Evolutionary conservation across 768 basidiomycete genomes (phyloP), one percentile per base, ranked within the genome.

Genomic region (Coprinopsis cinerea): DNA sequence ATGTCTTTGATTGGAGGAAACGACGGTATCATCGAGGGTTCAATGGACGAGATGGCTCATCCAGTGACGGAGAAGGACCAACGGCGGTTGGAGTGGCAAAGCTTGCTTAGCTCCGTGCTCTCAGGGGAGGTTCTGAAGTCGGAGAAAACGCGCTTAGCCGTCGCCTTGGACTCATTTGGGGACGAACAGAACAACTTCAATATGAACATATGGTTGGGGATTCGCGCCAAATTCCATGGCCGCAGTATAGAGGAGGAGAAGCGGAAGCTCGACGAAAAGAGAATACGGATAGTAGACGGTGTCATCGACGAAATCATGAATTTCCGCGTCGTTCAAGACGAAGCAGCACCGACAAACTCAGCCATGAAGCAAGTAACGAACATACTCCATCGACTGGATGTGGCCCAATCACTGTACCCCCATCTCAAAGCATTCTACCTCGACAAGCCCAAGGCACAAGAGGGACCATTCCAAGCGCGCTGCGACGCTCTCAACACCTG

Each of bases 61-160:
- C 83, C 86, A 22, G 78, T 81, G 35, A 84, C 87, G 1, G 71
- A 75, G 47, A 81, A 88, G 58, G 87, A 92, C 60, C 76, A 79
- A 53, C 88, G 92, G 58, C 76, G 94, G 23, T 66, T 94, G 42
- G 93, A 96, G 66, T 98, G 96, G 96, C 92, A 94, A 66, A 86
- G 86, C 15, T 87, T 97, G 83, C 80, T 98, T 26, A 81, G 90
- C 11, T 95, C 93, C 25, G 95, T 98, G 22, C 76, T 99, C 40
- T 81, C 82, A 25, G 94, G 96, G 9, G 94, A 98, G 59, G 92
- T 99, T 10, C 79, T 99, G 55, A 91, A 87, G 63, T 88, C 91
- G 0, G 96, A 98, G 70, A 96, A 92, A 68, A 88, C 88, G 22
- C 82, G 96, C 49, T 93, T 97, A 52, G 87, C 88, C 24, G 83